These are phyloP conservation scores for Solanum sejunctum DNA, from an alignment of 257 asterid genomes.

Conservation along the genomic window DNA sequence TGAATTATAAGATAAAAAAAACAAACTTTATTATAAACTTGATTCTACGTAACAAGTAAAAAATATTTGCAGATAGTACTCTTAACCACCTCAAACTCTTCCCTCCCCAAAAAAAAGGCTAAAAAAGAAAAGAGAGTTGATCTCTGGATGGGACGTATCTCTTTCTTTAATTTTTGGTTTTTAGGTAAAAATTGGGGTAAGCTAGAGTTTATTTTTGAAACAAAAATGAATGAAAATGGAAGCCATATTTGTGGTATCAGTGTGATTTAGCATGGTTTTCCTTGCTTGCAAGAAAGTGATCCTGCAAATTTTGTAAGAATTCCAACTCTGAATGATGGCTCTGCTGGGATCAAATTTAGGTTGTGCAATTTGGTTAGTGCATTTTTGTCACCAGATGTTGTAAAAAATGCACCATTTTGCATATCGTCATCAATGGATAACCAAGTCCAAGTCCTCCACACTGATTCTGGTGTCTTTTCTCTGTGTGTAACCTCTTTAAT, in stretches of 20 bases:
- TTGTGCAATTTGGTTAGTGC: constrained; percentile 10
- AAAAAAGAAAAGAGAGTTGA: not conserved
- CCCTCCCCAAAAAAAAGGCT: not conserved
- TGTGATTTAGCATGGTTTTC: constrained; percentile 17
- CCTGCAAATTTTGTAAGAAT: constrained; percentile 34
- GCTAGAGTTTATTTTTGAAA: not conserved
- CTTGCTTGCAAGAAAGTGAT: constrained; percentile 16
- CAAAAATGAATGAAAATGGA: not conserved
- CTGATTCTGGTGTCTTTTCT: constrained; percentile 10
- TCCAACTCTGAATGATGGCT: constrained; percentile 4
- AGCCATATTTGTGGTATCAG: not conserved
- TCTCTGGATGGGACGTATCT: not conserved
- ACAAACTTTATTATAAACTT: not conserved
- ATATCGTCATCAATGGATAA: constrained; percentile 32
- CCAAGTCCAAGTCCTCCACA: constrained; percentile 53
- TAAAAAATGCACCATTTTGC: constrained; percentile 38
- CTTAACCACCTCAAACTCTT: not conserved
- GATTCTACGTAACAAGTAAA: not conserved
- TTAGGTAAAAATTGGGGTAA: not conserved
- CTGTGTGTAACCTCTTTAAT: constrained; percentile 28
- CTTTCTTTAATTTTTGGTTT: not conserved
- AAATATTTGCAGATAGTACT: not conserved
- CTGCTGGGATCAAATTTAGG: constrained; percentile 8
- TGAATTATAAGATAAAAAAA: not conserved
- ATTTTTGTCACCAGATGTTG: constrained; percentile 26